These are phyloP conservation scores for Elsinoe arachidis DNA, from an alignment of 2,329 filamentous ascomycete species.

Conservation along the genomic window DNA sequence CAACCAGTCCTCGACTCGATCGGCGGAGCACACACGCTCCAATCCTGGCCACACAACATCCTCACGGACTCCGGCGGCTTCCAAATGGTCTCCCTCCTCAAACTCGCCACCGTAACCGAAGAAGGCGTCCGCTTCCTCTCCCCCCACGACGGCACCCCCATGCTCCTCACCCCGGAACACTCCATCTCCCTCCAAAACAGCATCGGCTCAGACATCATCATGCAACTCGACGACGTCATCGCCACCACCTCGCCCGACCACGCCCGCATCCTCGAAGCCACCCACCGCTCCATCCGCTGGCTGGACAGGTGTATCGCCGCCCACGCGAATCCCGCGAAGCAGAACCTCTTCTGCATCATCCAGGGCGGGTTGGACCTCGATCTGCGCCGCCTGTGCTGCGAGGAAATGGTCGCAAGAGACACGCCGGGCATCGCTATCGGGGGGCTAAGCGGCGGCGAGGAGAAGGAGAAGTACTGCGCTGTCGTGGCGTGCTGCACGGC, in stretches of 20 bases:
- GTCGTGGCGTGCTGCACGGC: constrained; percentile 68
- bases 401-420: constrained; percentile 78
- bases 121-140: constrained; percentile 93
- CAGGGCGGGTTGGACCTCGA: constrained; percentile 88
- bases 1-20: constrained; percentile 79
- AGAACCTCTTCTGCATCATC: constrained; percentile 98
- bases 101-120: constrained; percentile 88
- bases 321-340: constrained; percentile 70
- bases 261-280: constrained; percentile 82
- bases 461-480: constrained; percentile 82
- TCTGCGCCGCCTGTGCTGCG: constrained; percentile 73
- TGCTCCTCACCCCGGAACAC: constrained; percentile 96
- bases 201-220: constrained; percentile 97
- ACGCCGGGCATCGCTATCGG: constrained; percentile 97
- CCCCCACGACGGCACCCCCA: constrained; percentile 87
- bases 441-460: constrained; percentile 87
- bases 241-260: constrained; percentile 89
- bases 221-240: constrained; percentile 98
- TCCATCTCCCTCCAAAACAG: constrained; percentile 93
- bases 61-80: constrained; percentile 69
- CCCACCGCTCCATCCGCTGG: constrained; percentile 92
- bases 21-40: constrained; percentile 87
- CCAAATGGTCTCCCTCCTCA: constrained; percentile 95
- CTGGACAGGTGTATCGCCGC: constrained; percentile 88
- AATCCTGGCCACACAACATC: constrained; percentile 93